Evolutionary conservation across 1,139 yeast species (phyloP).

Genomic region (Geotrichum reessii): DNA sequence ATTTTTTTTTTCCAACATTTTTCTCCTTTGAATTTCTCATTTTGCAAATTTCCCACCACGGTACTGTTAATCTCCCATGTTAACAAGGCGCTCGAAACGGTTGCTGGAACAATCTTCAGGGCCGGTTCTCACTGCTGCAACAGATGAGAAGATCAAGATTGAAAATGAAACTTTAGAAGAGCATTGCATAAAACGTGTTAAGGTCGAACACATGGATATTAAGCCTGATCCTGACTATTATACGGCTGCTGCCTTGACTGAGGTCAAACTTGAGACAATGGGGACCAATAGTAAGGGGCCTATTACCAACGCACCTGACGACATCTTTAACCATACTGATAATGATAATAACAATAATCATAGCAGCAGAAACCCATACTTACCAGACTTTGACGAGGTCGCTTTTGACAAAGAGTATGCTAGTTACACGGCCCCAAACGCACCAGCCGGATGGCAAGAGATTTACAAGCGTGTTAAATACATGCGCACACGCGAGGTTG

Average conservation of each 20-base stretch:
- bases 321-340: background rate
- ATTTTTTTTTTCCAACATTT: too few relatives aligned
- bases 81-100: background rate
- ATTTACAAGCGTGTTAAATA: conserved; percentile 57
- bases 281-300: background rate
- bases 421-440: conserved; percentile 6
- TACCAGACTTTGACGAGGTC: conserved; percentile 9
- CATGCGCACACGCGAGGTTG: conserved; percentile 57
- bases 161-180: background rate
- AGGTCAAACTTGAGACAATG: background rate
- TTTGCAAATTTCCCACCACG: too few relatives aligned
- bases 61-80: too few relatives aligned
- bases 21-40: too few relatives aligned
- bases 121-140: background rate
- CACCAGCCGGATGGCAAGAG: conserved; percentile 34
- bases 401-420: conserved; percentile 9
- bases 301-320: background rate
- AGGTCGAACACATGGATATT: background rate
- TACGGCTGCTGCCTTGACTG: background rate
- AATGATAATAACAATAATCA: too few relatives aligned
- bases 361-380: background rate
- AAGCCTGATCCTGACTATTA: background rate
- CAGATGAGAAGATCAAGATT: background rate
- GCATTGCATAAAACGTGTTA: background rate
- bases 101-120: background rate